A percentile compares a stretch with the other conserved stretches of the same genome.
phyloP scores from a whole-genome alignment of 345 rosid species.

The Murraya koenigii region DNA sequence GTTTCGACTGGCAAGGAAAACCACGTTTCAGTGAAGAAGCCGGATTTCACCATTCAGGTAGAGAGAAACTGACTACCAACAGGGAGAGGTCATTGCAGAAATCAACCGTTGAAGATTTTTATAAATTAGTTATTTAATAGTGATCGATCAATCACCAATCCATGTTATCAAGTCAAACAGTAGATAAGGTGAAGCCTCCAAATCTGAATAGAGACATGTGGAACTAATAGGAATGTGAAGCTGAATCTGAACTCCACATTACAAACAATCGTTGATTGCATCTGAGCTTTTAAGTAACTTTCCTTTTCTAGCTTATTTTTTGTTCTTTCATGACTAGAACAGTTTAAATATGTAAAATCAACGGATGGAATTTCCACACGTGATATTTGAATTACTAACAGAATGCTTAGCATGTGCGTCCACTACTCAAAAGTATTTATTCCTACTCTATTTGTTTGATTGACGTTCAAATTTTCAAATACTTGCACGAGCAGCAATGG shows the following conservation, averaged over 20 bases:
- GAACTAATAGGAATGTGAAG: conserved; percentile 1
- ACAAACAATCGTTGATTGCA: neutral
- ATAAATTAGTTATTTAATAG: neutral
- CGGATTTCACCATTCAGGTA: too few relatives aligned
- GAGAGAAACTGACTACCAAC: too few relatives aligned
- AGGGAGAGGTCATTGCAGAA: neutral
- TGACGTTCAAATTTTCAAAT: neutral
- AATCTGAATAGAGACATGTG: neutral
- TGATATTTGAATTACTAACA: neutral
- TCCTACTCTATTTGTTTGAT: neutral
- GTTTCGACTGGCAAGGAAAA: too few relatives aligned
- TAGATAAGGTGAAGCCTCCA: neutral
- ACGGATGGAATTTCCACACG: neutral
- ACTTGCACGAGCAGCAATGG: neutral
- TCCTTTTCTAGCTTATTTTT: neutral
- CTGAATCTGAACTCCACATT: conserved; percentile 7
- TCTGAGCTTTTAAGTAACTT: neutral
- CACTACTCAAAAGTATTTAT: neutral
- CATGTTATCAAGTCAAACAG: neutral
- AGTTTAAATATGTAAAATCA: neutral
- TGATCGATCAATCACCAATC: neutral
- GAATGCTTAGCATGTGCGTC: neutral
- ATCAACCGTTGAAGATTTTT: neutral
- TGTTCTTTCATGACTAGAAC: neutral
- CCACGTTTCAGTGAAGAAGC: too few relatives aligned